phyloP scores from a whole-genome alignment of 768 basidiomycete species.

The Russula olivacea region DNA sequence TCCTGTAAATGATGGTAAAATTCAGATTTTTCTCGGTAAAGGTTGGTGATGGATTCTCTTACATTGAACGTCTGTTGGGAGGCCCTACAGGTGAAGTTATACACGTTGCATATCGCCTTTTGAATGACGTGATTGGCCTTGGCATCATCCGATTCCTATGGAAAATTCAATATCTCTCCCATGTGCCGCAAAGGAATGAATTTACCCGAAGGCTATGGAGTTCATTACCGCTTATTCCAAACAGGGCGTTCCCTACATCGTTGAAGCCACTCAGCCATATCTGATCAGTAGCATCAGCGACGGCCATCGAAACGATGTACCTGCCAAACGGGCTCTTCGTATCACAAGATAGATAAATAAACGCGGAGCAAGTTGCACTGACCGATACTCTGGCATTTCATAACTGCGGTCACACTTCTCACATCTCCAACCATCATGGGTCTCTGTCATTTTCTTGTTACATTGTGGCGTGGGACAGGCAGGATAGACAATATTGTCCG shows the following conservation, averaged over 20 bases:
- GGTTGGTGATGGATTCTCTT: conserved; percentile 28
- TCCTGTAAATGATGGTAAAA: conserved; percentile 46
- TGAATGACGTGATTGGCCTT: conserved; percentile 56
- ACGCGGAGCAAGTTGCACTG: conserved; percentile 27
- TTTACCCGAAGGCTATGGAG: conserved; percentile 63
- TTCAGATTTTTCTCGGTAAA: neutral
- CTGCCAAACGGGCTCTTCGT: conserved; percentile 33
- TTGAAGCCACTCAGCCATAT: conserved; percentile 96
- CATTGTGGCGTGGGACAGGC: conserved; percentile 78
- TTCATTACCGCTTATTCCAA: conserved; percentile 76
- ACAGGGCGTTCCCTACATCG: conserved; percentile 72
- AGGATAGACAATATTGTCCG: conserved; percentile 78
- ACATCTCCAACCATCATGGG: conserved; percentile 74
- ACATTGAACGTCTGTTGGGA: conserved; percentile 85
- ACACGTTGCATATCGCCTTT: conserved; percentile 60
- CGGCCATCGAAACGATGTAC: conserved; percentile 78
- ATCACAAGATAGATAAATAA: neutral
- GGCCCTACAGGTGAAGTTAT: conserved; percentile 80
- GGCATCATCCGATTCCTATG: conserved; percentile 53
- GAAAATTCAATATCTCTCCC: neutral
- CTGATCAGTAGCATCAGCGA: conserved; percentile 86
- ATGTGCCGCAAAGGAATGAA: neutral
- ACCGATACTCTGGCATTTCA: conserved; percentile 76
- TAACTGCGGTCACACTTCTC: conserved; percentile 83
- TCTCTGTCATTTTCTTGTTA: conserved; percentile 82